These are phyloP conservation scores for Phytopythium mirpurense DNA, from an alignment of 352 stramenopile genomes.

Conservation along the genomic window DNA sequence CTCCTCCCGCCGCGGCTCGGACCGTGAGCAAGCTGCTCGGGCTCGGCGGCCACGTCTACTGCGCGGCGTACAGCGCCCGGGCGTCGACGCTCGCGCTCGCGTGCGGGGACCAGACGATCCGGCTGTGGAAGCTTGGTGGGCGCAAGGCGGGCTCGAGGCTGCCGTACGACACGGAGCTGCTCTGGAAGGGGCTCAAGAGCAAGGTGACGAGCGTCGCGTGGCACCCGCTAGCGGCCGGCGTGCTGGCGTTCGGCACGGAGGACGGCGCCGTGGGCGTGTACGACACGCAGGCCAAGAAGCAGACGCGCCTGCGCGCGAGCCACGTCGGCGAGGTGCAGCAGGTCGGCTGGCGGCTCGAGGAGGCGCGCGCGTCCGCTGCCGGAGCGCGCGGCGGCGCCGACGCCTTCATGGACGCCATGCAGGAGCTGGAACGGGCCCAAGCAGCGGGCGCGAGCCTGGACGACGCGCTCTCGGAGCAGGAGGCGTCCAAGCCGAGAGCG, in stretches of 20 bases:
- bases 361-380: neutral
- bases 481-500: neutral
- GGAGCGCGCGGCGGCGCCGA: slow-evolving; percentile 1
- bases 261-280: slow-evolving; percentile 60
- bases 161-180: slow-evolving; percentile 33
- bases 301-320: slow-evolving; percentile 35
- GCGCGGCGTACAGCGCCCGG: slow-evolving; percentile 29
- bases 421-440: slow-evolving; percentile 48
- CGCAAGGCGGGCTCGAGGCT: slow-evolving; percentile 6
- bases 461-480: slow-evolving; percentile 32
- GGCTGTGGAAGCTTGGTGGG: slow-evolving; percentile 39
- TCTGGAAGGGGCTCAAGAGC: slow-evolving; percentile 78
- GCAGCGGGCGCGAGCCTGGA: slow-evolving; percentile 38
- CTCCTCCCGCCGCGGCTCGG: slow-evolving; percentile 10
- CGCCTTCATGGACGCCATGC: slow-evolving; percentile 41
- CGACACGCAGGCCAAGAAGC: slow-evolving; percentile 48
- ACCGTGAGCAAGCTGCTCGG: slow-evolving; percentile 40
- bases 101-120: slow-evolving; percentile 73
- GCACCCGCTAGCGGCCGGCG: slow-evolving; percentile 43
- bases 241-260: slow-evolving; percentile 70
- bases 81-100: slow-evolving; percentile 34
- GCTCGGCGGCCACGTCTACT: slow-evolving; percentile 63
- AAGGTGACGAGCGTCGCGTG: slow-evolving; percentile 66
- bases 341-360: slow-evolving; percentile 37
- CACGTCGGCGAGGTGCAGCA: slow-evolving; percentile 35